Evolutionary conservation across 2,329 filamentous ascomycete species (phyloP).

Genomic region (Botrytis medusae): DNA sequence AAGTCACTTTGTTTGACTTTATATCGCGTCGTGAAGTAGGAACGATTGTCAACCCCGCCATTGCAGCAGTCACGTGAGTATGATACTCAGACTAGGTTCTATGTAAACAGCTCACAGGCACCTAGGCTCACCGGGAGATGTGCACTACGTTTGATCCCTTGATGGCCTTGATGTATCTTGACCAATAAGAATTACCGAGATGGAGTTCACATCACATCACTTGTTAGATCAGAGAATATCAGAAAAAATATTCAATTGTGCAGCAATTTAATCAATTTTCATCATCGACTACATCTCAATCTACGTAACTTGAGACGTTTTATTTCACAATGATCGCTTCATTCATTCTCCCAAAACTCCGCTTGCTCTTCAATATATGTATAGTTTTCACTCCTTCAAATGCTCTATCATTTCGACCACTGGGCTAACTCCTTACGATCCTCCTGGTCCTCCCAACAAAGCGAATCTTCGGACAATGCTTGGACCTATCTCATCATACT

Average conservation of each 20-base stretch:
- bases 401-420: slow-evolving; percentile 9
- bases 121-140: not conserved
- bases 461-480: slow-evolving; percentile 96
- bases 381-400: slow-evolving; percentile 10
- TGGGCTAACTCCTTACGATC: slow-evolving; percentile 51
- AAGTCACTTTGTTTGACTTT: not conserved
- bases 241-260: not conserved
- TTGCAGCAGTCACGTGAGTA: not conserved
- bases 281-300: not conserved
- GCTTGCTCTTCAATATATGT: slow-evolving; percentile 20
- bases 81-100: too few relatives aligned
- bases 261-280: slow-evolving; percentile 22
- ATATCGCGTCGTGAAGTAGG: not conserved
- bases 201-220: not conserved
- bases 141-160: not conserved
- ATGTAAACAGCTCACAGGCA: not conserved
- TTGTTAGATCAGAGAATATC: not conserved
- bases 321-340: slow-evolving; percentile 9
- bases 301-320: slow-evolving; percentile 9
- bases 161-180: not conserved
- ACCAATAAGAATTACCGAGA: too few relatives aligned
- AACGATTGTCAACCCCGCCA: slow-evolving; percentile 1
- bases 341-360: slow-evolving; percentile 12
- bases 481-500: slow-evolving; percentile 90
- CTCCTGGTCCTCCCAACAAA: slow-evolving; percentile 86